Evolutionary conservation across 306 rosid species (phyloP).

Genomic region (Inga leiocalycina): DNA sequence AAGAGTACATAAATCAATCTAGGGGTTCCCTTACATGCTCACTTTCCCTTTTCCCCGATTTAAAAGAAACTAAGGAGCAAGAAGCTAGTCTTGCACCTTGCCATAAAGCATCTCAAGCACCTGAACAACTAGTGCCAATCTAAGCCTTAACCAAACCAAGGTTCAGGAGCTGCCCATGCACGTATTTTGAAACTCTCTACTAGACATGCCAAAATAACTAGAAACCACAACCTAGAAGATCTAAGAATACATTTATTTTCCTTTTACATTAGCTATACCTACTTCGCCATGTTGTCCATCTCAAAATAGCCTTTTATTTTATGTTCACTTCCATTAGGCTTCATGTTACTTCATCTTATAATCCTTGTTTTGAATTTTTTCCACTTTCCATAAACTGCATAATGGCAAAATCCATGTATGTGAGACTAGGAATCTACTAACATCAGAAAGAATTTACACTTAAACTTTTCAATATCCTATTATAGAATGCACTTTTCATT

Average conservation of each 20-base stretch:
- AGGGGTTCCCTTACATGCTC: not conserved
- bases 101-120: not conserved
- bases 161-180: not conserved
- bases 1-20: not conserved
- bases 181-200: not conserved
- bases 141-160: not conserved
- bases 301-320: not conserved
- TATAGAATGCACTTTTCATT: not conserved
- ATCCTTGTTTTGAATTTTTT: not conserved
- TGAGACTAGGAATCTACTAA: not conserved
- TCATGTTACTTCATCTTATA: not conserved
- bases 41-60: not conserved
- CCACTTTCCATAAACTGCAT: not conserved
- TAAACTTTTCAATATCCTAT: no score
- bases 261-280: not conserved
- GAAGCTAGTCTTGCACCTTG: not conserved
- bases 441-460: no score
- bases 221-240: not conserved
- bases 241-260: not conserved
- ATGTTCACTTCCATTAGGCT: not conserved
- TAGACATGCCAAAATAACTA: not conserved
- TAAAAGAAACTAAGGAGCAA: not conserved
- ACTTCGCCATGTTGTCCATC: not conserved
- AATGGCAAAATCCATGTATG: not conserved
- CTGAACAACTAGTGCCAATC: not conserved